Base-by-base conservation (phyloP, 768 basidiomycete genomes). In the Termitomyces sp. region DNA sequence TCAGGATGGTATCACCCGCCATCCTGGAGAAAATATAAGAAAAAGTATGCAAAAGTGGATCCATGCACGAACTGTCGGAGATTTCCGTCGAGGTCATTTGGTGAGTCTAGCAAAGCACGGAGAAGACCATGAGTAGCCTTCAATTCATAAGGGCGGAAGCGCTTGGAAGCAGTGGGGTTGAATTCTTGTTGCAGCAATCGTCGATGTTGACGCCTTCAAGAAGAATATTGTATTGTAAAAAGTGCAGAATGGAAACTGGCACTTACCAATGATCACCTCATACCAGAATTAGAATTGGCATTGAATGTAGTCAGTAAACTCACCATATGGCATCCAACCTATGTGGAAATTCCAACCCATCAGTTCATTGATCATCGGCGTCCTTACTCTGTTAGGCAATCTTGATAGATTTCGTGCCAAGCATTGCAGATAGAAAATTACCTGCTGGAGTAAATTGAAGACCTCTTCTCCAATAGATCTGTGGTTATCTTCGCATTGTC, bases 1-100 rank as follows among this genome's bases (percentile, higher is more conserved):
- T 60, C 0, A 75, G 59, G 5, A 70, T 69, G 2, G 69, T 63
- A 12, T 66, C 68, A 9, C 69, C 62, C 2, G 63, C 56, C 53
- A 64, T 53, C 3, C 61, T 62, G 40, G 40, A 41, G 8, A 11
- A 5, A 33, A 12, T 14, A 26, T 15, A 12, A 31, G 31, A 38
- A 30, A 42, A 12, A 0, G 3, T 1, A 0, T 14, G 5, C 11
- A 14, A 35, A 21, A 17, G 17, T 12, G 3, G 3, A 37, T 37
- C 35, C 12, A 14, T 35, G 5, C 21, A 46, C 63, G 0, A 7
- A 63, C 62, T 61, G 53, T 40, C 58, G 50, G 5, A 65, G 12
- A 28, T 61, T 54, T 1, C 26, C 49, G 12, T 58, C 21, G 33
- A 67, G 50, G 11, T 59, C 54, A 5, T 66, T 58, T 1, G 67